Evolutionary conservation across 148 eudicot species (phyloP).

Genomic region (Rhododendron ferrugineum): DNA sequence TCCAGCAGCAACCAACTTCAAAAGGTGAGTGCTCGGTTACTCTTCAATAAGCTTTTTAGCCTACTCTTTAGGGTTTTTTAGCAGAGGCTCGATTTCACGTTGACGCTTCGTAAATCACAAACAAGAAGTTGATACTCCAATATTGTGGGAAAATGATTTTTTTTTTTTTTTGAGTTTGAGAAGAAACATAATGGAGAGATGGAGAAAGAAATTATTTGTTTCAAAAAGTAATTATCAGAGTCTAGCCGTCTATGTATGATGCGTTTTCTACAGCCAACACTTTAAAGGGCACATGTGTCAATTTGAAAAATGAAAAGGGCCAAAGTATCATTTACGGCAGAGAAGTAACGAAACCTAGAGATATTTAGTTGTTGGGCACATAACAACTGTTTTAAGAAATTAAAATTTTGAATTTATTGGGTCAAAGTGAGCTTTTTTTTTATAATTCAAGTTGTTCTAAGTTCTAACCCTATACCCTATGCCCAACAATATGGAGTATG

Average conservation of each 20-base stretch:
- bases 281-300: neutral
- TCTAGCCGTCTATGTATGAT: neutral
- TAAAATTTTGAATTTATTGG: neutral
- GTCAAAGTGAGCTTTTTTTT: neutral
- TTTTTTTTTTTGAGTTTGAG: neutral
- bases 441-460: neutral
- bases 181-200: neutral
- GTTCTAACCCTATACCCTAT: neutral
- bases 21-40: no score
- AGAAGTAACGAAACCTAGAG: neutral
- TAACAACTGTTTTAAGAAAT: neutral
- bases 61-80: no score
- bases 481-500: neutral
- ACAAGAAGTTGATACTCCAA: neutral
- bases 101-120: neutral
- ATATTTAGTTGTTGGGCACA: neutral
- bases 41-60: no score
- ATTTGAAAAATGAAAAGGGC: neutral
- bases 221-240: neutral
- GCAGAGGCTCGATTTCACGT: no score
- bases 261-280: neutral
- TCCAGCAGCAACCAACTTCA: neutral
- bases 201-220: neutral
- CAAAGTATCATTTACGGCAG: neutral
- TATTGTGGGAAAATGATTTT: no score